phyloP scores from a whole-genome alignment of 306 rosid species.

The Begonia loranthoides region DNA sequence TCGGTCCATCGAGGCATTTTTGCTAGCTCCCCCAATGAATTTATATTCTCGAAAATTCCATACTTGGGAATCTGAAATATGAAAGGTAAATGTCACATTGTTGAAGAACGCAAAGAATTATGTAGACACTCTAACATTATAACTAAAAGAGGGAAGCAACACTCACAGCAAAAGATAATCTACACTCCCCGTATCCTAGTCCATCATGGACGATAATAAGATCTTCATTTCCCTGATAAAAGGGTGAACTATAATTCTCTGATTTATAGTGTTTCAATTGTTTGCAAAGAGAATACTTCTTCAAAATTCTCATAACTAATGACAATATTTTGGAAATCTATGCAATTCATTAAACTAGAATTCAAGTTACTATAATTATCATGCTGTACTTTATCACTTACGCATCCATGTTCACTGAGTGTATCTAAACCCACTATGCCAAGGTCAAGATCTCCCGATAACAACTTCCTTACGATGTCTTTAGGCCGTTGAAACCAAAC shows the following conservation, averaged over 20 bases:
- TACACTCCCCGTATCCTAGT: conserved; percentile 79
- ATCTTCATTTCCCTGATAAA: conserved; percentile 53
- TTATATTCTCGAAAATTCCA: conserved; percentile 77
- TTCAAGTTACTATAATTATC: background rate
- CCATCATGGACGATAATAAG: conserved; percentile 80
- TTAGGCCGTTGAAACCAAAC: conserved; percentile 94
- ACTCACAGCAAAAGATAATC: conserved; percentile 76
- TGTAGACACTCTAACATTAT: background rate
- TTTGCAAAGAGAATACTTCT: background rate
- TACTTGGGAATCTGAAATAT: conserved; percentile 70
- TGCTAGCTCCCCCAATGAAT: conserved; percentile 61
- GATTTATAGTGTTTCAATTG: background rate
- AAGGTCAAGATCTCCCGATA: conserved; percentile 85
- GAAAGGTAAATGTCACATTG: background rate
- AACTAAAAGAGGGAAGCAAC: conserved; percentile 1
- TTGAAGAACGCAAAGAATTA: no score
- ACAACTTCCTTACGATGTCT: conserved; percentile 67
- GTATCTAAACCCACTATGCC: conserved; percentile 88
- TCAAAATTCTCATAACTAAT: background rate
- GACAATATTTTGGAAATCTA: background rate
- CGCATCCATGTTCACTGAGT: conserved; percentile 63
- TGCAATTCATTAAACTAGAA: background rate
- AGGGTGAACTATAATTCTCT: background rate
- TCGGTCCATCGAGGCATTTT: conserved; percentile 86
- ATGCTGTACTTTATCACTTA: conserved; percentile 8